A percentile compares a stretch with the other conserved stretches of the same genome.
phyloP scores from a whole-genome alignment of 2,329 filamentous ascomycete species.

The Fusarium verrucosum region DNA sequence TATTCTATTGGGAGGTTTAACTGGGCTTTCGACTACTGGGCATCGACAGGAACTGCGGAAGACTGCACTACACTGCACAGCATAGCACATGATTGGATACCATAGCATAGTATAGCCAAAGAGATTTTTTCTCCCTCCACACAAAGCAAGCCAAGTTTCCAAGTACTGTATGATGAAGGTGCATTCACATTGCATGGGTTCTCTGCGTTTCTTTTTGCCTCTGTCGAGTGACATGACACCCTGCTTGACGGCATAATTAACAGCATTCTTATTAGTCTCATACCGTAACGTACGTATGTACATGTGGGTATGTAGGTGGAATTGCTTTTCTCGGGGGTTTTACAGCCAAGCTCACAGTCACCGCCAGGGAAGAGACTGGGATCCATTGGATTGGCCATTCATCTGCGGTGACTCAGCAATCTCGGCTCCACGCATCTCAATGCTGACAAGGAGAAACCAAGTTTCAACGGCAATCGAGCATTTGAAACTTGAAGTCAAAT shows the following conservation, averaged over 20 bases:
- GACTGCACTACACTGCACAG: conserved; percentile 44
- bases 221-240: conserved; percentile 8
- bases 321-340: conserved; percentile 37
- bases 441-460: neutral
- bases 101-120: conserved; percentile 45
- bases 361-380: conserved; percentile 14
- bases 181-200: too few species aligned
- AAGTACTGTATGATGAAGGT: conserved; percentile 1
- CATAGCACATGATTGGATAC: conserved; percentile 44
- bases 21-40: conserved; percentile 39
- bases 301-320: conserved; percentile 10
- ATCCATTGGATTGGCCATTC: conserved; percentile 1
- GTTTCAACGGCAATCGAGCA: neutral
- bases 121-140: conserved; percentile 39
- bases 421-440: conserved; percentile 8
- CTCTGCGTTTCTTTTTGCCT: conserved; percentile 7
- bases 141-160: conserved; percentile 31
- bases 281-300: neutral
- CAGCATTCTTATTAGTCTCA: neutral
- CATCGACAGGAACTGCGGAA: conserved; percentile 42
- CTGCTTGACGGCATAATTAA: conserved; percentile 2
- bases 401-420: conserved; percentile 17
- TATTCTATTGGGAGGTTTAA: conserved; percentile 37
- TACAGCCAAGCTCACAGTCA: conserved; percentile 23
- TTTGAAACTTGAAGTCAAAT: neutral